Percentiles rank a stretch among this genome's conserved stretches.
These are phyloP conservation scores for Aquilaria sinensis DNA, from an alignment of 345 rosid genomes.

Conservation along the genomic window DNA sequence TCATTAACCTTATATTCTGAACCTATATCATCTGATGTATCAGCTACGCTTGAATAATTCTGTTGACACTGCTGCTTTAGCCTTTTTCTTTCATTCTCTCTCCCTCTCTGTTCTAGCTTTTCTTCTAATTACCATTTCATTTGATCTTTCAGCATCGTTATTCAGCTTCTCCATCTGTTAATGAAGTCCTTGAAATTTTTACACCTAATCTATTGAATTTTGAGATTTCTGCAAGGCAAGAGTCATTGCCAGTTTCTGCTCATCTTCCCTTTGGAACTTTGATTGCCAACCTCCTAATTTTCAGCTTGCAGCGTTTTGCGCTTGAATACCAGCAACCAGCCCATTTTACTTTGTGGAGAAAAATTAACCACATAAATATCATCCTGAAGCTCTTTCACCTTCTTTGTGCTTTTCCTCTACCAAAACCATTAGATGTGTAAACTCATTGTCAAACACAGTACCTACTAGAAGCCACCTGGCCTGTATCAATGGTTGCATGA, in stretches of 20 bases:
- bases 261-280: constrained; percentile 97
- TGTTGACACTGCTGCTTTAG: constrained; percentile 40
- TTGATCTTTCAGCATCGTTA: constrained; percentile 78
- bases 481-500: constrained; percentile 97
- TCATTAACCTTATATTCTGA: constrained; percentile 22
- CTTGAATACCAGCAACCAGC: constrained; percentile 93
- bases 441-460: constrained; percentile 95
- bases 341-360: constrained; percentile 87
- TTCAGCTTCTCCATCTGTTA: constrained; percentile 69
- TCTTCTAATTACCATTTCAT: constrained; percentile 81
- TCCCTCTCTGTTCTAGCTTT: constrained; percentile 43
- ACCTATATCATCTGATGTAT: constrained; percentile 19
- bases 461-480: constrained; percentile 88
- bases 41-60: constrained; percentile 23
- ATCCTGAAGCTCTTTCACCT: constrained; percentile 91
- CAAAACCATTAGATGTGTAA: constrained; percentile 83
- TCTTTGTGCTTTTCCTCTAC: constrained; percentile 91
- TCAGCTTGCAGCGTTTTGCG: constrained; percentile 91
- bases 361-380: constrained; percentile 79
- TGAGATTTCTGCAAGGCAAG: constrained; percentile 85
- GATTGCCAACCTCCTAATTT: constrained; percentile 94
- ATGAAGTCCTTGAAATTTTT: constrained; percentile 64
- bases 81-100: constrained; percentile 41
- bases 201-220: constrained; percentile 64
- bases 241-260: constrained; percentile 78